Evolutionary conservation across 495 filamentous ascomycete species (phyloP), one percentile per base, ranked within the genome.

Genomic region (Annulohypoxylon stygium): DNA sequence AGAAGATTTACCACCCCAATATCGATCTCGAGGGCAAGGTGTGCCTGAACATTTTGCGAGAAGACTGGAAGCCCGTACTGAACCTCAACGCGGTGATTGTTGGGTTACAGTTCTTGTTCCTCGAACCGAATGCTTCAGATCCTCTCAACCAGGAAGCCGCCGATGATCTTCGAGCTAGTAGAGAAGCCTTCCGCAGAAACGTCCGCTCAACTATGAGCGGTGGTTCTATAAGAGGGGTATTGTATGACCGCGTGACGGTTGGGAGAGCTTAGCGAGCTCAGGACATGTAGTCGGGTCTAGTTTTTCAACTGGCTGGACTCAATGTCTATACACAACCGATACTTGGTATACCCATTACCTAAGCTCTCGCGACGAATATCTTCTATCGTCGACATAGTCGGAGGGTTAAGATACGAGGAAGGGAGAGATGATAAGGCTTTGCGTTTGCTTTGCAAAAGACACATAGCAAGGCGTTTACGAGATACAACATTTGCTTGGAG

Each of bases 1-100:
- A 99, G 81, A 99, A 97, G 86, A 98, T 98, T 74, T 99, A 99
- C 83, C 96, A 99, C 77, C 96, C 96, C 10, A 99, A 99, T 81
- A 98, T 99, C 80, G 96, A 99, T 79, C 86, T 97, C 55, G 96
- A 99, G 76, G 96, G 96, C 43, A 99, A 99, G 78, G 94, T 99
- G 12, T 99, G 96, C 84, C 81, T 99, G 74, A 99, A 99, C 79
- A 98, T 99, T 67, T 82, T 99, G 76, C 85, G 96, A 64, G 96
- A 98, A 84, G 96, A 99, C 84, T 99, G 96, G 96, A 98, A 98
- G 84, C 96, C 96, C 0, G 96, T 98, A 20, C 84, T 99, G 78
- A 98, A 98, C 78, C 81, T 99, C 76, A 97, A 98, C 81, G 95
- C 96, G 11, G 94, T 98, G 30, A 95, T 99, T 76, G 94, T 99